phyloP scores from a whole-genome alignment of 192 early-diverging fungal species.

The Linnemannia zychae region DNA sequence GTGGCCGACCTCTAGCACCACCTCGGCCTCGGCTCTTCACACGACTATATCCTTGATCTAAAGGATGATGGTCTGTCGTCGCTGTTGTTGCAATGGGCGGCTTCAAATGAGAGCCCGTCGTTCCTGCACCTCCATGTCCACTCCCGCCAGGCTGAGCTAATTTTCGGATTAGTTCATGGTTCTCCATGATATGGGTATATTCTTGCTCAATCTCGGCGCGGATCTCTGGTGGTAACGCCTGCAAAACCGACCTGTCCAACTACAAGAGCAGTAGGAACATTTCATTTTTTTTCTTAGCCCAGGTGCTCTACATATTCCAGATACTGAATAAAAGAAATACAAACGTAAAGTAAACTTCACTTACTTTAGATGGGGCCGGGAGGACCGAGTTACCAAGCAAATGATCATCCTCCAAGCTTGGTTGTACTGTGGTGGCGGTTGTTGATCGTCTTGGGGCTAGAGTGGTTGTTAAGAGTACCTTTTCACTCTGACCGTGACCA shows the following conservation, averaged over 20 bases:
- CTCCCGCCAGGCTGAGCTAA: slow-evolving; percentile 9
- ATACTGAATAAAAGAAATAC: no score
- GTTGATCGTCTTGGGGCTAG: background rate
- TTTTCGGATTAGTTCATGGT: slow-evolving; percentile 33
- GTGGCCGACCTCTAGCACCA: background rate
- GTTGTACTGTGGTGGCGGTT: background rate
- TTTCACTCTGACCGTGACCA: background rate
- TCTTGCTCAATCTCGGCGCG: slow-evolving; percentile 54
- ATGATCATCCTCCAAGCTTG: background rate
- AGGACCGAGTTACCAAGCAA: slow-evolving; percentile 1
- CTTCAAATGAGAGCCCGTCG: background rate
- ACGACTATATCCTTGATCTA: slow-evolving; percentile 1
- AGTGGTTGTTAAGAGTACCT: background rate
- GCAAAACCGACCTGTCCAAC: slow-evolving; percentile 45
- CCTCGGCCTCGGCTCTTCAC: background rate
- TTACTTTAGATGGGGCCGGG: slow-evolving; percentile 27
- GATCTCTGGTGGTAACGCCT: slow-evolving; percentile 46
- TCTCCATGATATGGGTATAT: slow-evolving; percentile 46
- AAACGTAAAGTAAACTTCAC: background rate
- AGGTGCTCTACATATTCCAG: no score
- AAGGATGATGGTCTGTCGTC: background rate
- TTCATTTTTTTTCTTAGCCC: no score
- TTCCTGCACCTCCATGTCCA: background rate
- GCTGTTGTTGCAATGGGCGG: background rate
- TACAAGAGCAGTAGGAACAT: background rate